Evolutionary conservation across 2,329 filamentous ascomycete genomes (phyloP), one percentile per base, ranked within the genome.

Genomic region (Cercospora zeae-maydis): DNA sequence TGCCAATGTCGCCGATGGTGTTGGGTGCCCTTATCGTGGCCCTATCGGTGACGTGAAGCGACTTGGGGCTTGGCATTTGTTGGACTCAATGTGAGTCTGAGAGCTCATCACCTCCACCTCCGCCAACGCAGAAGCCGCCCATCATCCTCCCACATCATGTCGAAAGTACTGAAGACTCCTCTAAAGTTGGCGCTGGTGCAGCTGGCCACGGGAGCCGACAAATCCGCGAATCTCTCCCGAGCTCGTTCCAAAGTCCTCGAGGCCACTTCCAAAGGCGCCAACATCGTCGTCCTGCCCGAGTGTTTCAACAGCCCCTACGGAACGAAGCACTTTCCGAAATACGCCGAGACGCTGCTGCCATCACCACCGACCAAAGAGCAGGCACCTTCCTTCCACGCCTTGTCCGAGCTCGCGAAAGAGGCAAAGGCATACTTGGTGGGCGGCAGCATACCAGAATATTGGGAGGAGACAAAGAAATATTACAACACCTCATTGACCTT

Each of bases 281-380:
- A 90, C 62, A 87, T 99, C 63, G 88, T 98, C 68, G 92, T 98
- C 34, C 85, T 99, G 16, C 93, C 93, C 36, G 95, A 99, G 81
- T 99, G 95, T 83, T 99, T 99, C 86, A 99, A 99, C 82, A 96
- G 91, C 45, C 95, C 95, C 8, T 99, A 99, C 78, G 95, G 95
- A 69, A 92, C 88, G 69, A 84, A 92, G 73, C 93, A 88, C 82
- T 99, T 99, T 79, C 89, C 93, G 59, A 85, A 88, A 65, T 98
- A 98, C 77, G 93, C 95, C 69, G 95, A 99, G 78, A 88, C 86
- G 1, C 87, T 98, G n/a, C 81, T 85, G 0, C 91, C 92, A 0
- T 88, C 87, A 2, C 91, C 92, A 30, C 91, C 92, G 0, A 80
- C 87, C 3, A 75, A 80, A 64, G 83, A 86, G 51, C 85, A 89